Percentiles rank a stretch among this genome's conserved stretches.
Evolutionary conservation across 352 stramenopile genomes (phyloP).

Genomic region (Phytophthora podocarpi): DNA sequence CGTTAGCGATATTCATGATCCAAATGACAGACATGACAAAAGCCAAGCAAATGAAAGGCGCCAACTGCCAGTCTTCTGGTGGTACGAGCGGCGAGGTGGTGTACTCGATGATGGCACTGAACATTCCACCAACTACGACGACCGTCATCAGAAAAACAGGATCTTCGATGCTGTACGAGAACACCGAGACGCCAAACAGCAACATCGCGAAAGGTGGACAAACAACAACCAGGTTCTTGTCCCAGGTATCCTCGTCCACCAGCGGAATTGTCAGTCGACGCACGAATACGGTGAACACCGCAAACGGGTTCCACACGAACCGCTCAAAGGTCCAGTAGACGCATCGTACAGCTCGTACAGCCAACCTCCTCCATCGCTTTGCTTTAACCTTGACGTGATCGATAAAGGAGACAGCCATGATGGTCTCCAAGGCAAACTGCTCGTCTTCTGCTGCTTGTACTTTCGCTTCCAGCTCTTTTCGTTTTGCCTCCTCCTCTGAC

Average conservation of each 20-base stretch:
- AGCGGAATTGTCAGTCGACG: slow-evolving; percentile 77
- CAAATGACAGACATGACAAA: slow-evolving; percentile 88
- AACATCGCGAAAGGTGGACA: slow-evolving; percentile 70
- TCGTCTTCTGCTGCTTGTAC: slow-evolving; percentile 24
- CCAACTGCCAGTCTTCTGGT: slow-evolving; percentile 50
- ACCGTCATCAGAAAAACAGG: slow-evolving; percentile 52
- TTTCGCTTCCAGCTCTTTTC: slow-evolving; percentile 21
- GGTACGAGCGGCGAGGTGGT: slow-evolving; percentile 49
- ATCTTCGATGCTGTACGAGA: slow-evolving; percentile 55
- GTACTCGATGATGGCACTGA: slow-evolving; percentile 53
- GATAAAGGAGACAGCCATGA: slow-evolving; percentile 16
- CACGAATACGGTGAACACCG: slow-evolving; percentile 70
- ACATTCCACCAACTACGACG: slow-evolving; percentile 43
- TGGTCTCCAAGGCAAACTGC: slow-evolving; percentile 21
- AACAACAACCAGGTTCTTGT: slow-evolving; percentile 73
- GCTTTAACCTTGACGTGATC: slow-evolving; percentile 22
- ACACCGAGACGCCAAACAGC: slow-evolving; percentile 56
- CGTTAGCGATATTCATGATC: slow-evolving; percentile 88
- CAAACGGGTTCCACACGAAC: slow-evolving; percentile 75
- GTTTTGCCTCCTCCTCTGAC: slow-evolving; percentile 22
- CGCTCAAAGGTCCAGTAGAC: slow-evolving; percentile 43
- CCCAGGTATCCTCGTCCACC: slow-evolving; percentile 81
- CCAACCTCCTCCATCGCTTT: slow-evolving; percentile 30
- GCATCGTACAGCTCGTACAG: slow-evolving; percentile 15
- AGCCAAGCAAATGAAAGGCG: slow-evolving; percentile 68